Conservation (phyloP, 73 alveolate genomes). For the Tetrahymena malaccensis region DNA sequence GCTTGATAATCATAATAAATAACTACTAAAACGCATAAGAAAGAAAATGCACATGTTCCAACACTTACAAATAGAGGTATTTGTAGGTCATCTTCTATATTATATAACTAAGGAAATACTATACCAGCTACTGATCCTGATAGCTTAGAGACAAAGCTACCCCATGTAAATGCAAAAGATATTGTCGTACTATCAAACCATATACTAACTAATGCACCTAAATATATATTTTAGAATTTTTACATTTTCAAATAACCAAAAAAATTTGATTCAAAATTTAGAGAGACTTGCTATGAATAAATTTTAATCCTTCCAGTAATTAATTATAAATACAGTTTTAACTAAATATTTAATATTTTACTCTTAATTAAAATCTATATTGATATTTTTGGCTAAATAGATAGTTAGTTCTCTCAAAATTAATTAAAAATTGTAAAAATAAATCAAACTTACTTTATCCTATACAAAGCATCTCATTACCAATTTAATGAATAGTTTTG, state of each 20-base stretch:
- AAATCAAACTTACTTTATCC: background rate
- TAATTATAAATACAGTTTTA: too few species aligned
- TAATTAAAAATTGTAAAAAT: too few species aligned
- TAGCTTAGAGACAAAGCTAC: background rate
- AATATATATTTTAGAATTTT: background rate
- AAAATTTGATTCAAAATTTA: background rate
- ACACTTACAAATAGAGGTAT: background rate
- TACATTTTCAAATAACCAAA: too few species aligned
- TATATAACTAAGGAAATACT: background rate
- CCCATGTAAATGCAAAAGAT: background rate
- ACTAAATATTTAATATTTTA: too few species aligned
- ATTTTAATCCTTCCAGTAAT: too few species aligned
- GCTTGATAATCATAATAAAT: background rate
- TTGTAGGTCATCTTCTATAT: background rate
- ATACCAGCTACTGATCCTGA: background rate
- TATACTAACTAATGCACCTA: background rate
- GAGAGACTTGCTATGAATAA: background rate
- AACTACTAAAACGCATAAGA: background rate
- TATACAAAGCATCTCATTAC: background rate
- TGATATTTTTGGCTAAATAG: too few species aligned
- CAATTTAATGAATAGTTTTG: background rate
- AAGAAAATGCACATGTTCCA: background rate
- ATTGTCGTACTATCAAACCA: background rate
- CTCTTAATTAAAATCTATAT: too few species aligned
- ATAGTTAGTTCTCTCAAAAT: background rate